Evolutionary conservation across 495 filamentous ascomycete species (phyloP).

Genomic region (Daldinia caldariorum): DNA sequence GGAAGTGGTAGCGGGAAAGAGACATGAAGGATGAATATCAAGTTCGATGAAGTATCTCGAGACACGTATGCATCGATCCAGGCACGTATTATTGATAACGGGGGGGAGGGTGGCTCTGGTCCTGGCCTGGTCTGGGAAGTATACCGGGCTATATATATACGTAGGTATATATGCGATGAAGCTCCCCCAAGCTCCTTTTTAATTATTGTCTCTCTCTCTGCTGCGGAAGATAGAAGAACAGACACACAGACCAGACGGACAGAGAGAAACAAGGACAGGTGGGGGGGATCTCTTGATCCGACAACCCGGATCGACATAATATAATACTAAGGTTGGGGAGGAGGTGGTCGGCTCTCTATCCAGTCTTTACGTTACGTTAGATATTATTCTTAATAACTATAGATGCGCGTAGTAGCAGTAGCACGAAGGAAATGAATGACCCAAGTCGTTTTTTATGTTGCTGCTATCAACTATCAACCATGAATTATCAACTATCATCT

Average conservation of each 20-base stretch:
- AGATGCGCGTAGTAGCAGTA: constrained; percentile 30
- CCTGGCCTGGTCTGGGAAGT: constrained; percentile 1
- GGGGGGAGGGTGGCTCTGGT: constrained; percentile 4
- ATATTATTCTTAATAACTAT: constrained; percentile 30
- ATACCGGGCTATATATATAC: constrained; percentile 27
- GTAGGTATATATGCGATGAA: constrained; percentile 35
- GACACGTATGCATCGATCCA: constrained; percentile 26
- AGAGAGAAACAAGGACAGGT: too few relatives aligned
- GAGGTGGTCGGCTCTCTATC: constrained; percentile 26
- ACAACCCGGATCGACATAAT: constrained; percentile 25
- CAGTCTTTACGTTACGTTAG: constrained; percentile 41
- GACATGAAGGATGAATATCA: constrained; percentile 36
- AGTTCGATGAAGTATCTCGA: constrained; percentile 32
- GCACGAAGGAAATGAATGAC: constrained; percentile 16
- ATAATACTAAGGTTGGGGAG: constrained; percentile 32
- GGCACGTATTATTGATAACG: constrained; percentile 17
- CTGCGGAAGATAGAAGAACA: constrained; percentile 21
- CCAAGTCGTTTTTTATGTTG: too few relatives aligned
- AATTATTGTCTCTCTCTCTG: constrained; percentile 15
- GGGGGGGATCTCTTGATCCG: constrained; percentile 14
- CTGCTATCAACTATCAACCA: neutral
- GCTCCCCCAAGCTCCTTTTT: constrained; percentile 10
- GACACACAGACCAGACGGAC: too few relatives aligned
- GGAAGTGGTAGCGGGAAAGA: constrained; percentile 23
- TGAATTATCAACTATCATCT: too few relatives aligned